phyloP scores from a whole-genome alignment of 768 basidiomycete species.

The Suillus hirtellus region DNA sequence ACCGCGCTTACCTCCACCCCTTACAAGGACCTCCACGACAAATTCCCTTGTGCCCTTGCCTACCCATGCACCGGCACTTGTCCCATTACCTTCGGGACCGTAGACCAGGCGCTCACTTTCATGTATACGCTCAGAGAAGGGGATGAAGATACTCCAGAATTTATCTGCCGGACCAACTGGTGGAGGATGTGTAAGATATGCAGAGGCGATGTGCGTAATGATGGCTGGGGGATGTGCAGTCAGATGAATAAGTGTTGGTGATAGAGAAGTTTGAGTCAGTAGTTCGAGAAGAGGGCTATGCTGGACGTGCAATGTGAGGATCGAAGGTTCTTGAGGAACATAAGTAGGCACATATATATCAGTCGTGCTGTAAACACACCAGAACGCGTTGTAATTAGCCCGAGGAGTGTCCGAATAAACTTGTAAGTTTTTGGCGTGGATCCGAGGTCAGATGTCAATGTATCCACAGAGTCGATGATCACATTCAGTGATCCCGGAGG shows the following conservation, averaged over 20 bases:
- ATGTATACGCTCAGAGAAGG: slow-evolving; percentile 58
- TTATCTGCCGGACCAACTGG: slow-evolving; percentile 60
- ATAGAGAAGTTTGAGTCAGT: slow-evolving; percentile 63
- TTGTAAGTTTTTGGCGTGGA: slow-evolving; percentile 54
- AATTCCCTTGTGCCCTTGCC: slow-evolving; percentile 46
- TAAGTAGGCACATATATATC: slow-evolving; percentile 10
- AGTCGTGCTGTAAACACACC: slow-evolving; percentile 38
- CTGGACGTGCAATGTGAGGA: slow-evolving; percentile 59
- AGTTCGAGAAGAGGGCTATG: slow-evolving; percentile 52
- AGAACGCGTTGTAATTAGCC: slow-evolving; percentile 45
- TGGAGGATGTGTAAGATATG: slow-evolving; percentile 73
- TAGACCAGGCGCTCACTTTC: slow-evolving; percentile 65
- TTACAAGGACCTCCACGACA: slow-evolving; percentile 61
- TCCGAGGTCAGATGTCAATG: slow-evolving; percentile 56
- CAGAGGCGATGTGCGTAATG: slow-evolving; percentile 63
- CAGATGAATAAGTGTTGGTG: slow-evolving; percentile 61
- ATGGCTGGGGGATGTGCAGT: slow-evolving; percentile 72
- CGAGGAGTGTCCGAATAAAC: slow-evolving; percentile 50
- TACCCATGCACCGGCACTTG: slow-evolving; percentile 26
- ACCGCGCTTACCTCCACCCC: slow-evolving; percentile 47
- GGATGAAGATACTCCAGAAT: slow-evolving; percentile 80
- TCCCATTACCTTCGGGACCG: slow-evolving; percentile 54
- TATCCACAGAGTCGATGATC: slow-evolving; percentile 73
- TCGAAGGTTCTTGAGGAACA: slow-evolving; percentile 46
- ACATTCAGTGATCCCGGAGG: slow-evolving; percentile 54